Evolutionary conservation across 371 early-diverging fungal species (phyloP), one percentile per base, ranked within the genome.

Genomic region (Rhizopus stolonifer): DNA sequence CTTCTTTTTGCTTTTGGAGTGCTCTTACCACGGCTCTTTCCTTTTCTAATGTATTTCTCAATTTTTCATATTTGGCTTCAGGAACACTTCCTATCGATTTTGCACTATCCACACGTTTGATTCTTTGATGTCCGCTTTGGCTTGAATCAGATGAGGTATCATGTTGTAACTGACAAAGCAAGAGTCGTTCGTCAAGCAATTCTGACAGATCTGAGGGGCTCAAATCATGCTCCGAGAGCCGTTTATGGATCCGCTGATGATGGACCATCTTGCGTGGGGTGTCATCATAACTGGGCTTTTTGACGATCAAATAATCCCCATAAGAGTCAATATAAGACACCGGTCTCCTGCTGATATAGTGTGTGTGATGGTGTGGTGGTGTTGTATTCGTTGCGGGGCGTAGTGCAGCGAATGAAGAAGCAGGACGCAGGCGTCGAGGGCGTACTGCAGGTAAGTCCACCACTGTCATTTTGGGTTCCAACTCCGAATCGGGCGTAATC

Each of bases 1-100:
- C 72, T 67, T 74, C 70, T 74, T 74, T 74, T 31, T 74, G 74
- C 14, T 65, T 58, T 39, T 74, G 74, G 25, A 74, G 60, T 47
- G 66, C 67, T 26, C 65, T 63, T 4, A 68, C 65, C 3, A 67
- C 61, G 18, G 70, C 68, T 11, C 60, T 59, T 54, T 74, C 74
- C 46, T 65, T 69, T 21, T 73, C 74, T 19, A 73, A 55, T 53
- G 47, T 56, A 18, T 15, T 38, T 56, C 47, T 46, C 21, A 61
- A 49, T 43, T 49, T 51, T 22, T 61, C 62, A 45, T 36, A 52
- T 36, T 44, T 52, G 11, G 25, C 15, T 25, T 58, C 58, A 34
- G 17, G 17, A 5, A 34, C 50, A 26, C 49, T 56, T 7, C 5
- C 42, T 18, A 61, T 24, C 7, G 62, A 61, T 49, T 45, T 52